Conservation (phyloP, 2,329 filamentous ascomycete genomes). For the Ramularia endophylla region DNA sequence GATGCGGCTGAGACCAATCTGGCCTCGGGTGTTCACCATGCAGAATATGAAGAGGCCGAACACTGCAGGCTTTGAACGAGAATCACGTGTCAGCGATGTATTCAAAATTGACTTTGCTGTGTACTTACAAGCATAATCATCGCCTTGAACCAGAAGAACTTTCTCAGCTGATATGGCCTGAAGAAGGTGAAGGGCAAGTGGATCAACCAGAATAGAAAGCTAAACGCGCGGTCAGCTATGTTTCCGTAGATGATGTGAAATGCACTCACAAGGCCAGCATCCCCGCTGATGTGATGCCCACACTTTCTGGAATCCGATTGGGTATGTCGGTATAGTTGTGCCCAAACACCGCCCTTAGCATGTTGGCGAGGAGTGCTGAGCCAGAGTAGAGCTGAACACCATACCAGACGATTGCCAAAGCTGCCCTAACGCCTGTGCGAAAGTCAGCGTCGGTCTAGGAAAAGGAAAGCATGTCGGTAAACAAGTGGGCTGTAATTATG, state of each 20-base stretch:
- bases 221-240: too few relatives aligned
- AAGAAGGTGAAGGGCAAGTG: constrained; percentile 31
- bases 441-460: too few relatives aligned
- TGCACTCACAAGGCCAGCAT: constrained; percentile 32
- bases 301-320: constrained; percentile 25
- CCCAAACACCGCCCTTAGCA: constrained; percentile 37
- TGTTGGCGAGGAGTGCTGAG: constrained; percentile 31
- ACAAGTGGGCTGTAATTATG: too few relatives aligned
- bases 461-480: too few relatives aligned
- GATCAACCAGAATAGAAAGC: constrained; percentile 24
- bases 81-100: too few relatives aligned
- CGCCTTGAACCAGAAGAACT: constrained; percentile 21
- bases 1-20: constrained; percentile 21
- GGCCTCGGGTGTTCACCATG: constrained; percentile 26
- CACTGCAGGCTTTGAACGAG: constrained; percentile 25
- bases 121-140: too few relatives aligned
- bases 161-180: constrained; percentile 31
- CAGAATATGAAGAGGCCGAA: constrained; percentile 30
- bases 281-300: constrained; percentile 31
- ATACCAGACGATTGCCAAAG: constrained; percentile 36
- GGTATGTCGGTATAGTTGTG: constrained; percentile 31
- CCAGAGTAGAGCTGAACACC: constrained; percentile 32
- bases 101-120: too few relatives aligned
- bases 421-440: constrained; percentile 34
- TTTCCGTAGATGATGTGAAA: too few relatives aligned